Percentiles rank a stretch among this genome's conserved stretches.
Conservation (phyloP, 352 stramenopile species). For the Phytophthora tubulina region DNA sequence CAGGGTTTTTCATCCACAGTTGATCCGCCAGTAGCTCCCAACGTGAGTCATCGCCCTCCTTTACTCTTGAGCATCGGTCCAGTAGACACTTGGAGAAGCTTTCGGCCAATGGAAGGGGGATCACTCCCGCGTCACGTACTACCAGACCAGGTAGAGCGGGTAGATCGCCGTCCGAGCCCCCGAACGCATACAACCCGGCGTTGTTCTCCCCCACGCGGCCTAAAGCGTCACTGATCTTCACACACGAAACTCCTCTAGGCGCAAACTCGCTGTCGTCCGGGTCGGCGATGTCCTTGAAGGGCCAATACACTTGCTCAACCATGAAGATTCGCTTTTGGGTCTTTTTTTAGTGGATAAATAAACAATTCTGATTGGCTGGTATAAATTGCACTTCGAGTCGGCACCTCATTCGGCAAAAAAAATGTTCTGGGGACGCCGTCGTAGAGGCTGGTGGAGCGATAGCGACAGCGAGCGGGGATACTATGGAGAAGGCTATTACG, state of each 20-base stretch:
- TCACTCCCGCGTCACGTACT: conserved; percentile 9
- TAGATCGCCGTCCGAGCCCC: not conserved
- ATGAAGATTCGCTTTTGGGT: no score
- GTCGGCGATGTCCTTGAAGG: conserved; percentile 4
- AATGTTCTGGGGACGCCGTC: not conserved
- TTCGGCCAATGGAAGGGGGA: conserved; percentile 12
- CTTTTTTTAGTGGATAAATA: not conserved
- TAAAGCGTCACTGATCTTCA: conserved; percentile 21
- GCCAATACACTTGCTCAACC: conserved; percentile 2
- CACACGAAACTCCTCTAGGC: conserved; percentile 2
- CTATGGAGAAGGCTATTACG: not conserved
- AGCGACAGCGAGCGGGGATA: conserved; percentile 1
- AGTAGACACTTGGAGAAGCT: conserved; percentile 5
- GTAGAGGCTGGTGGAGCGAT: not conserved
- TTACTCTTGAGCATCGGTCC: conserved; percentile 1
- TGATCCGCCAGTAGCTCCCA: conserved; percentile 10
- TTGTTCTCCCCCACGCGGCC: not conserved
- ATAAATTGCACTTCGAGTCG: no score
- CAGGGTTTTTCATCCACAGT: conserved; percentile 20
- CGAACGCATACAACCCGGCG: conserved; percentile 8
- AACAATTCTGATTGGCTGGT: not conserved
- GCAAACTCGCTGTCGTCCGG: conserved; percentile 8
- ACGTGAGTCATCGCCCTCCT: not conserved
- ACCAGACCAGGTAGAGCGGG: conserved; percentile 18
- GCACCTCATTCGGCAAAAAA: not conserved